Evolutionary conservation across 2,329 filamentous ascomycete species (phyloP).

Genomic region (Geosmithia morbida): DNA sequence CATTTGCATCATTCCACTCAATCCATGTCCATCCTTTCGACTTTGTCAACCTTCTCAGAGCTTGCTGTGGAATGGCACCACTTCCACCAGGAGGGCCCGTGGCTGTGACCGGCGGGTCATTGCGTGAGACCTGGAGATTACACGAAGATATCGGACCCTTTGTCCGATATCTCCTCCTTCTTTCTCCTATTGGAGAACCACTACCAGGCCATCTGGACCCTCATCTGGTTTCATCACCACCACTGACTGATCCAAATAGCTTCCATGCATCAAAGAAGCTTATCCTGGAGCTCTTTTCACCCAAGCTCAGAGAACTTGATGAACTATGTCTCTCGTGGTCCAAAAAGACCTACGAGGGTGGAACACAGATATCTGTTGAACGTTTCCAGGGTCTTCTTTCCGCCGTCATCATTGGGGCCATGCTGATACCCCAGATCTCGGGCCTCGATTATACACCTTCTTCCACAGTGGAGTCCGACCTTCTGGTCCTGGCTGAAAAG

Average conservation of each 20-base stretch:
- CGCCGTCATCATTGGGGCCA: constrained; percentile 27
- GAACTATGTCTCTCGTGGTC: constrained; percentile 32
- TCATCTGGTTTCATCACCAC: constrained; percentile 2
- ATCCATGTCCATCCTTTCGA: constrained; percentile 50
- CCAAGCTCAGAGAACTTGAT: constrained; percentile 35
- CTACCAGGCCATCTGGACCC: neutral
- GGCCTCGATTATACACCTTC: constrained; percentile 32
- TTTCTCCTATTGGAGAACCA: constrained; percentile 16
- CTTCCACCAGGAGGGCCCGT: constrained; percentile 7
- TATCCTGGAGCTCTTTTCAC: constrained; percentile 36
- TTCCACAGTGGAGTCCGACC: constrained; percentile 27
- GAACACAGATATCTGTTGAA: constrained; percentile 34
- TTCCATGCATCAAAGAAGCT: constrained; percentile 31
- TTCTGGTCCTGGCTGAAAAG: constrained; percentile 25
- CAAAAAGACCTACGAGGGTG: constrained; percentile 26
- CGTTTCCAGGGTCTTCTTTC: constrained; percentile 36
- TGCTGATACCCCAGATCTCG: constrained; percentile 31
- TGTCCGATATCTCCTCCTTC: constrained; percentile 39
- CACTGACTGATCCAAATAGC: constrained; percentile 14
- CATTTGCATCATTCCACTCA: constrained; percentile 51
- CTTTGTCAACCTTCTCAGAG: constrained; percentile 53
- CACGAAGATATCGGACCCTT: constrained; percentile 27
- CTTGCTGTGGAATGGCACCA: constrained; percentile 43
- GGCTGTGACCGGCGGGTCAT: constrained; percentile 20
- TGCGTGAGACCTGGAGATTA: constrained; percentile 32